These are phyloP conservation scores for Saccharomyces kudriavzevii DNA, from an alignment of 805 yeast species.

Conservation along the genomic window DNA sequence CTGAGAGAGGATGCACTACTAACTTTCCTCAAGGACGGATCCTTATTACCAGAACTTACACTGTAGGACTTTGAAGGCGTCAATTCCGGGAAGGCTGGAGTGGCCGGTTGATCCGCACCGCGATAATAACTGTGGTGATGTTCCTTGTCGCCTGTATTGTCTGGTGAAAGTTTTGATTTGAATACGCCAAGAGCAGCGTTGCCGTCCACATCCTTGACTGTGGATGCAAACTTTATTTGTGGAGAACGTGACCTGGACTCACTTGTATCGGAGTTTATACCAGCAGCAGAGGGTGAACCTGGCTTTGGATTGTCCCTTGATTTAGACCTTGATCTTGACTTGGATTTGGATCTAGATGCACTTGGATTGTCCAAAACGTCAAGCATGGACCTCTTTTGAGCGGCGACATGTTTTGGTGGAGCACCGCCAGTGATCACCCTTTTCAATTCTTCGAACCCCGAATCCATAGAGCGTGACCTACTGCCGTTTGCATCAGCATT, in stretches of 20 bases:
- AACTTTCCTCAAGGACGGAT: slow-evolving; percentile 11
- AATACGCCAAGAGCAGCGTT: slow-evolving; percentile 1
- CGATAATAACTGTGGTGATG: slow-evolving; percentile 4
- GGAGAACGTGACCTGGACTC: slow-evolving; percentile 1
- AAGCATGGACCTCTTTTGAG: slow-evolving; percentile 17
- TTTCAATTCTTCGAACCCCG: slow-evolving; percentile 17
- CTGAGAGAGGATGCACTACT: slow-evolving; percentile 12
- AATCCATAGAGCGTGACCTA: not conserved
- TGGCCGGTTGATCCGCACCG: not conserved
- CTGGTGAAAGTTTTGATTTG: not conserved
- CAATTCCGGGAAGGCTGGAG: not conserved
- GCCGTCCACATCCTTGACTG: slow-evolving; percentile 12
- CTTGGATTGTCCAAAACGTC: slow-evolving; percentile 14
- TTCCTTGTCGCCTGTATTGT: not conserved
- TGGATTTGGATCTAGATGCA: slow-evolving; percentile 7
- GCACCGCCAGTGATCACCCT: slow-evolving; percentile 23
- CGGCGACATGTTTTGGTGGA: slow-evolving; percentile 2
- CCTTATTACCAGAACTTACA: not conserved
- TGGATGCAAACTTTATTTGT: not conserved
- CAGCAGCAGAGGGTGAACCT: not conserved
- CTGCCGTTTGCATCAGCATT: slow-evolving; percentile 1
- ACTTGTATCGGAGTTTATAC: not conserved
- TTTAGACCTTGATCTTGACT: slow-evolving; percentile 8
- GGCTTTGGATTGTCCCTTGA: slow-evolving; percentile 3
- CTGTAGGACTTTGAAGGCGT: not conserved